phyloP scores from a whole-genome alignment of 441 rosid species.

The Syzygium syzygioides region DNA sequence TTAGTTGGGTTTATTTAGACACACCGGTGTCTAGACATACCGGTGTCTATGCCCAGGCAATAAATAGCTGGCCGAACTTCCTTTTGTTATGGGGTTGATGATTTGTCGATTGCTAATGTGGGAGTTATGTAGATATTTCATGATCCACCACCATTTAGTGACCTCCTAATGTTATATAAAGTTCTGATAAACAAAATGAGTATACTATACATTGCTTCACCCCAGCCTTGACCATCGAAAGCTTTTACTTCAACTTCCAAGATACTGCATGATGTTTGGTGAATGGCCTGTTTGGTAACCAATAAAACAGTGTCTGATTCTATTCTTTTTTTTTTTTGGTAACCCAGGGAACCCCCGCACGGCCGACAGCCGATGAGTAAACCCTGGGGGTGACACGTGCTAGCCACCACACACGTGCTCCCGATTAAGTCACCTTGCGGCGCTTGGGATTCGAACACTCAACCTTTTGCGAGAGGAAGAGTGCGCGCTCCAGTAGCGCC shows the following conservation, averaged over 20 bases:
- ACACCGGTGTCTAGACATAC: no score
- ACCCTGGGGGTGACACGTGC: no score
- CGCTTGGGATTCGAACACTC: no score
- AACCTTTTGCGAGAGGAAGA: no score
- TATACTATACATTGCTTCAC: neutral
- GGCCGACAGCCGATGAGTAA: no score
- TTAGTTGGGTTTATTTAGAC: neutral
- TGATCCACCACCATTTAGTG: neutral
- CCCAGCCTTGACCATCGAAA: neutral
- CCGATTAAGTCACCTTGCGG: no score
- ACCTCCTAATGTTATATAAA: neutral
- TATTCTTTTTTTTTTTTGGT: no score
- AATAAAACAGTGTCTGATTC: no score
- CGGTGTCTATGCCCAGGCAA: no score
- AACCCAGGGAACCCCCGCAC: no score
- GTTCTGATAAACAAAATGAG: neutral
- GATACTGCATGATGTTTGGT: neutral
- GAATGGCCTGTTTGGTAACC: neutral
- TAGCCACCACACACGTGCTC: no score
- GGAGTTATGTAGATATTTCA: neutral
- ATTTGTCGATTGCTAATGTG: neutral
- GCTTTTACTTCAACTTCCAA: neutral
- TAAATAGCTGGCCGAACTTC: neutral
- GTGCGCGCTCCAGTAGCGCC: no score
- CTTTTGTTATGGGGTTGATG: neutral